Conservation (phyloP, 1,284 basidiomycete genomes). For the Malassezia cuniculi region DNA sequence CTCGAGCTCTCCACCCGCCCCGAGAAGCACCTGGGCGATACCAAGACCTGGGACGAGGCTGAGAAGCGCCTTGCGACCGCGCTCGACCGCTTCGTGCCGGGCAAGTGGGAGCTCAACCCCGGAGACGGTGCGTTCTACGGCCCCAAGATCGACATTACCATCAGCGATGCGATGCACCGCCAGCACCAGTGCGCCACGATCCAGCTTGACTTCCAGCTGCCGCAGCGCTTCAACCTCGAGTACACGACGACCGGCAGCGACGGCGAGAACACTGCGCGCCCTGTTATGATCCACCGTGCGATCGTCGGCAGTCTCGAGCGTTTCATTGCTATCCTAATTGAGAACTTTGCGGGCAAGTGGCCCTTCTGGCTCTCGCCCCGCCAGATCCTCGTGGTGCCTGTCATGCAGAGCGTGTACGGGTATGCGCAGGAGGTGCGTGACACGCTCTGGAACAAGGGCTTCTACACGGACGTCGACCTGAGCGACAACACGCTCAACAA, state of each 20-base stretch:
- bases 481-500: slow-evolving; percentile 84
- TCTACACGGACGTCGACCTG: slow-evolving; percentile 85
- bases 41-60: slow-evolving; percentile 79
- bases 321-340: slow-evolving; percentile 93
- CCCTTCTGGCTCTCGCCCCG: slow-evolving; percentile 96
- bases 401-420: slow-evolving; percentile 69
- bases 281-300: slow-evolving; percentile 97
- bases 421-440: slow-evolving; percentile 72
- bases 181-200: slow-evolving; percentile 94
- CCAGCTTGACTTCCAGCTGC: slow-evolving; percentile 97
- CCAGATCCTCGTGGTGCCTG: slow-evolving; percentile 86
- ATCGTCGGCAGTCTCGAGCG: slow-evolving; percentile 87
- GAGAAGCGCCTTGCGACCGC: slow-evolving; percentile 79
- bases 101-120: slow-evolving; percentile 84
- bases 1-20: slow-evolving; percentile 91
- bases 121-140: slow-evolving; percentile 72
- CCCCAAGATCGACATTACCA: slow-evolving; percentile 83
- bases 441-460: slow-evolving; percentile 57
- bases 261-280: slow-evolving; percentile 54
- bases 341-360: slow-evolving; percentile 97
- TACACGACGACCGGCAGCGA: slow-evolving; percentile 55
- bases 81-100: slow-evolving; percentile 73
- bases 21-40: slow-evolving; percentile 78
- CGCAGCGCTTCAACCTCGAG: slow-evolving; percentile 90
- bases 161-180: slow-evolving; percentile 79